Evolutionary conservation across 768 basidiomycete species (phyloP).

Genomic region (Mycena belliarum): DNA sequence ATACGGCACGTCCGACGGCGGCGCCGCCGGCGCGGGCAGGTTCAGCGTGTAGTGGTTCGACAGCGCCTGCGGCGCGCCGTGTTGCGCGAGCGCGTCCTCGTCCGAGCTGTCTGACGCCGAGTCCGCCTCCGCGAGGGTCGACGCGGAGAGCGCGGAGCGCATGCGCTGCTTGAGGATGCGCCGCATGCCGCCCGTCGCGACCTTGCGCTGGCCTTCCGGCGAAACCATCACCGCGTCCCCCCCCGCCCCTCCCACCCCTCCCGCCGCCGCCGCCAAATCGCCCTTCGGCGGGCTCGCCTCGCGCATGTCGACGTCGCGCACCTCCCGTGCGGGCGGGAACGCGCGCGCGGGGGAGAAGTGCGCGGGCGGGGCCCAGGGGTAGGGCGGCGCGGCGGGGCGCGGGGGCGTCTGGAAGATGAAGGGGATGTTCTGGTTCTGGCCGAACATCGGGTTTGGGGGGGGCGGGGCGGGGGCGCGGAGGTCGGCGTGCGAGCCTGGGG

Average conservation of each 20-base stretch:
- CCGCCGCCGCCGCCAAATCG: conserved; percentile 34
- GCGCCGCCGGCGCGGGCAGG: conserved; percentile 60
- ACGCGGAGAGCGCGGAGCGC: conserved; percentile 33
- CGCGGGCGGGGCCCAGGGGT: conserved; percentile 68
- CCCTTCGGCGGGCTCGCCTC: conserved; percentile 63
- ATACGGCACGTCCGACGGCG: conserved; percentile 72
- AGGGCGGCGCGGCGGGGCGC: conserved; percentile 42
- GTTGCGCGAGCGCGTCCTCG: conserved; percentile 43
- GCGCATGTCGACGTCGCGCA: conserved; percentile 74
- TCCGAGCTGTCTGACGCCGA: conserved; percentile 48
- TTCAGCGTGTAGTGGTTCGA: conserved; percentile 86
- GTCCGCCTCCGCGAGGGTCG: conserved; percentile 31
- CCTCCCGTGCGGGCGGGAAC: conserved; percentile 52
- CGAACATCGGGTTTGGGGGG: conserved; percentile 57
- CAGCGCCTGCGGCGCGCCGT: no score
- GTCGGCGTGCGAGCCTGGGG: conserved; percentile 45
- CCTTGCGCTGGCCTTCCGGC: conserved; percentile 40
- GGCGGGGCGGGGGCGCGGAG: conserved; percentile 45
- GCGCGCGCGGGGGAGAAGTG: conserved; percentile 60
- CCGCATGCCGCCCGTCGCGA: conserved; percentile 66
- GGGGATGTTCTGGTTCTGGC: conserved; percentile 65
- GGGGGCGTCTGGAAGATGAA: conserved; percentile 68
- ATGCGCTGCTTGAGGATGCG: conserved; percentile 66
- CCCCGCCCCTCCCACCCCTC: no score
- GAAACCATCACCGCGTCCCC: not conserved